Base-by-base conservation (phyloP, 1,284 basidiomycete species). In the Sphagnurus paluster region DNA sequence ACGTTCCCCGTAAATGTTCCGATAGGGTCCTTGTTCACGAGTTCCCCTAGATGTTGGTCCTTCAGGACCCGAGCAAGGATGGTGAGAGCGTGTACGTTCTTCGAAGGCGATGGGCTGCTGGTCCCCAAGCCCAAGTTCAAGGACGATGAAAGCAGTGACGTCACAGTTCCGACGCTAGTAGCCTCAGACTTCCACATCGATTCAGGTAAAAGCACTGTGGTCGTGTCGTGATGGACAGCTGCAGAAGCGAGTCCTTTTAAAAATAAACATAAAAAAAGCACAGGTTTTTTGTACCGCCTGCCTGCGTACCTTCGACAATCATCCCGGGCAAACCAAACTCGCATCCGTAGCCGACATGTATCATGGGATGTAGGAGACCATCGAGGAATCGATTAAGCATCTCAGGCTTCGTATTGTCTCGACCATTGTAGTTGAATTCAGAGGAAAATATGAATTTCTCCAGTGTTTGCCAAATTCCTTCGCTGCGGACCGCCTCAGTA, bases 271-370 rank as follows among this genome's bases (percentile, higher is more conserved):
- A 9, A 13, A n/a, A 5, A 24, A 11, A 23, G 11, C 4, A 36
- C 3, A 3, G 6, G 10, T 19, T 10, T 8, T 4, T 24, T 9
- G 34, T 24, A 37, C 21, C 25, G 9, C 5, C 11, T 28, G 14
- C 11, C n/a, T 2, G 45, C 60, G 5, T 42, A 80, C 84, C 83
- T 73, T 87, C 83, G 2, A 78, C 77, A 11, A 82, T 62, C 58
- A 84, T 75, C 4, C 85, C 85, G 2, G 71, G 72, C 10, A 86
- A 57, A 4, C 74, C 72, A 53, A 87, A 84, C 56, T 87, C 85
- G 3, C 73, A 61, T 2, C 82, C 85, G 58, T 82, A 83, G 1
- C 81, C 84, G 1, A 69, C 54, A 49, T 86, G 82, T 26, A 88
- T 86, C 49, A 86, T 58, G 0, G 84, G 82, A 49, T 88, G 86